A percentile compares a stretch with the other conserved stretches of the same genome.
phyloP scores from a whole-genome alignment of 2,329 filamentous ascomycete genomes.

The Aspergillus amoenus region DNA sequence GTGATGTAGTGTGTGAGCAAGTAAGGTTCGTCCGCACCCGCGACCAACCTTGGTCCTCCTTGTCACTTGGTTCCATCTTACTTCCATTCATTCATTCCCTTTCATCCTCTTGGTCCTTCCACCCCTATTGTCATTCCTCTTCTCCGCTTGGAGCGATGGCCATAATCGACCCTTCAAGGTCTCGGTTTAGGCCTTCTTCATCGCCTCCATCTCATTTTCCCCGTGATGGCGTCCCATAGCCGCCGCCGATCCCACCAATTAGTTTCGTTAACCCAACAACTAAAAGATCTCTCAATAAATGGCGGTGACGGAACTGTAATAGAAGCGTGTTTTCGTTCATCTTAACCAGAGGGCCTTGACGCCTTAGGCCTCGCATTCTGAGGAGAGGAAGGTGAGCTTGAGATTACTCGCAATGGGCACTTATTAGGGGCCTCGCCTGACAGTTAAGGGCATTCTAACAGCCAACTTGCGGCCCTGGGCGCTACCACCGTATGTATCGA shows the following conservation, averaged over 20 bases:
- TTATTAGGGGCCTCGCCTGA: neutral
- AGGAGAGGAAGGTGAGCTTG: neutral
- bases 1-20: neutral
- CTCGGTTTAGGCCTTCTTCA: neutral
- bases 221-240: neutral
- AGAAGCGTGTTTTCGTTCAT: neutral
- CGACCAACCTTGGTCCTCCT: slow-evolving; percentile 17
- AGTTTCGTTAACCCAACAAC: neutral
- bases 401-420: neutral
- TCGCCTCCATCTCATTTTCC: neutral
- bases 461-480: no score
- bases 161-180: neutral
- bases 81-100: neutral
- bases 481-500: neutral
- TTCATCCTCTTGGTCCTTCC: neutral
- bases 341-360: neutral
- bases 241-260: neutral
- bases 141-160: neutral
- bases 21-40: slow-evolving; percentile 7
- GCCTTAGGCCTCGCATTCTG: neutral
- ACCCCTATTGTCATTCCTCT: neutral
- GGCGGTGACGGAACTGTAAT: neutral
- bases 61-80: neutral
- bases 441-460: neutral
- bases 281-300: neutral